Conservation (phyloP, 495 filamentous ascomycete genomes). For the Astrothelium macrocarpum region DNA sequence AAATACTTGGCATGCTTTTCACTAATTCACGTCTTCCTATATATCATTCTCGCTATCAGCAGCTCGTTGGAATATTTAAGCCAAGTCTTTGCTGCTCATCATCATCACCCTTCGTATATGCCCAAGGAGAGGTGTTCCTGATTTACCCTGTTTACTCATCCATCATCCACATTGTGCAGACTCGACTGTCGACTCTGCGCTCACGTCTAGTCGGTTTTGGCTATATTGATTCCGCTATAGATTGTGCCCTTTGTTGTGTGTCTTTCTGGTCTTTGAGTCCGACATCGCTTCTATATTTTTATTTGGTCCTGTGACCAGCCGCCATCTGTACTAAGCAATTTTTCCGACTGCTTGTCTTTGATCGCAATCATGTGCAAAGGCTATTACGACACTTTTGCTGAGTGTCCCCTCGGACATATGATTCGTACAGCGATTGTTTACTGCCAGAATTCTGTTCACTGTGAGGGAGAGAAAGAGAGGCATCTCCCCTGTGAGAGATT, state of each 20-base stretch:
- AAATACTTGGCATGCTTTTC: not conserved
- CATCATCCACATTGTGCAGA: too few relatives aligned
- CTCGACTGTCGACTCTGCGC: too few relatives aligned
- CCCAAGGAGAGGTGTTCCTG: too few relatives aligned
- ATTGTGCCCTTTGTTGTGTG: too few relatives aligned
- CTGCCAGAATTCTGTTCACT: not conserved
- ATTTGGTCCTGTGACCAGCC: not conserved
- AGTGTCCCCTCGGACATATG: not conserved
- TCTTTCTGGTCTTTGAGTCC: too few relatives aligned
- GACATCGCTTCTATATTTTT: too few relatives aligned
- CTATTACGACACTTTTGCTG: not conserved
- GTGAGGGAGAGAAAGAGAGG: not conserved
- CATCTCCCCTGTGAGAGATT: not conserved
- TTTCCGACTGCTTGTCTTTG: not conserved
- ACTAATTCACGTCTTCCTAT: not conserved
- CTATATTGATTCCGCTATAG: too few relatives aligned
- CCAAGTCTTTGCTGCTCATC: too few relatives aligned
- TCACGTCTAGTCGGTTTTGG: too few relatives aligned
- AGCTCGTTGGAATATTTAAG: too few relatives aligned
- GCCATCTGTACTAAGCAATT: not conserved
- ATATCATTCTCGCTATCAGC: not conserved
- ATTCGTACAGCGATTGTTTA: not conserved
- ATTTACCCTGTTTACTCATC: too few relatives aligned
- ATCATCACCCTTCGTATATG: too few relatives aligned
- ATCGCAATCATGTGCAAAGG: slow-evolving; percentile 1